phyloP scores from a whole-genome alignment of 768 basidiomycete species.

The Lepiota brunneoincarnata region DNA sequence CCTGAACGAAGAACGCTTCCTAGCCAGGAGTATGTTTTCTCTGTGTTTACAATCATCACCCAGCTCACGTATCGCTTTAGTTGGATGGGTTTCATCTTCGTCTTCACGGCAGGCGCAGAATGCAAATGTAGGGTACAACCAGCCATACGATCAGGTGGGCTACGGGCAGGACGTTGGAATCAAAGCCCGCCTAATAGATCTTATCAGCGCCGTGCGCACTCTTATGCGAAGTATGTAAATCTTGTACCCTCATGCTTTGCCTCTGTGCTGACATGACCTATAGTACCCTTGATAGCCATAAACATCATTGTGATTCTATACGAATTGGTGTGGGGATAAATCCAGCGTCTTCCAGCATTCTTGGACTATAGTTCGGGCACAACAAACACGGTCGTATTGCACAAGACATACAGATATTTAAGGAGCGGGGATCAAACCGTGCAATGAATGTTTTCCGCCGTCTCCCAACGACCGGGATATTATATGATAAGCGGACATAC shows the following conservation, averaged over 20 bases:
- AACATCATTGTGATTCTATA: slow-evolving; percentile 88
- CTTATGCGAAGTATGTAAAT: slow-evolving; percentile 89
- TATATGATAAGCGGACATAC: neutral
- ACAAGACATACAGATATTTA: too few species aligned
- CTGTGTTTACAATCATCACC: slow-evolving; percentile 2
- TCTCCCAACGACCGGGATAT: neutral
- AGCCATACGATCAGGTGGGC: slow-evolving; percentile 64
- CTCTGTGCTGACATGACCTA: slow-evolving; percentile 7
- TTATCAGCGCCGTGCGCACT: slow-evolving; percentile 94
- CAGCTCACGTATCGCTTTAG: slow-evolving; percentile 34
- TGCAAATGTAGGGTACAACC: slow-evolving; percentile 55
- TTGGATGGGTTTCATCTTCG: slow-evolving; percentile 83
- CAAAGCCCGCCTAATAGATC: slow-evolving; percentile 84
- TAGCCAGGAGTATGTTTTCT: slow-evolving; percentile 74
- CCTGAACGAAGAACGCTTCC: slow-evolving; percentile 93
- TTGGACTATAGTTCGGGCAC: neutral
- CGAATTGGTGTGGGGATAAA: slow-evolving; percentile 68
- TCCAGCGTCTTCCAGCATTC: neutral
- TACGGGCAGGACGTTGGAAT: slow-evolving; percentile 68
- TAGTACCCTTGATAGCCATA: slow-evolving; percentile 88
- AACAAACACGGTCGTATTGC: neutral
- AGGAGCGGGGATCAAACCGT: too few species aligned
- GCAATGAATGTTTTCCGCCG: neutral
- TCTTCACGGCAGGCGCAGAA: slow-evolving; percentile 62
- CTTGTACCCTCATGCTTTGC: slow-evolving; percentile 12